Base-by-base conservation (phyloP, 176 grass and related monocot species). In the Alloteropsis semialata region DNA sequence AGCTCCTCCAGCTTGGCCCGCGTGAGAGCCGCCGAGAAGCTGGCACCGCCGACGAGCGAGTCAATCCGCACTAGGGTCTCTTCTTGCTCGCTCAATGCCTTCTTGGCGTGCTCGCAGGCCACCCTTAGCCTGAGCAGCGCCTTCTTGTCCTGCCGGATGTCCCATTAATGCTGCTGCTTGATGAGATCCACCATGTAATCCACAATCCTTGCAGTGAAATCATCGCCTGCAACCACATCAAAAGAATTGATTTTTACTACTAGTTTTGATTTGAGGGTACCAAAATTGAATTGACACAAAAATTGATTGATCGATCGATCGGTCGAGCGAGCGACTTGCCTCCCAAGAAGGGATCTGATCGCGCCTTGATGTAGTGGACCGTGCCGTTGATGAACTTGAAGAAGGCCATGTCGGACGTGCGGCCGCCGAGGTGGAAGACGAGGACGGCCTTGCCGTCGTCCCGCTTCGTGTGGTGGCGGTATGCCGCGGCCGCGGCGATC, bases 71-170 rank as follows among this genome's bases (percentile, higher is more conserved):
- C 62, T 1, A 1, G 10, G 11, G 60, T 63, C 28, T 57, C 8
- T 2, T 56, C 25, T 4, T 24, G 49, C 8, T 55, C 51, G 72
- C 82, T 84, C 62, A 77, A 24, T 5, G 28, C 38, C 73, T 77
- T 84, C 62, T 84, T 84, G 73, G 82, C 82, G 36, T 48, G 49
- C 62, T 84, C 82, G 28, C 82, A 77, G 8, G 49, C 73, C 21
- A 15, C 30, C 49, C 7, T 77, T 21, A 84, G 5, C 22, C 14
- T 46, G 13, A 50, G 34, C 27, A 44, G 36, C 11, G 61, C 72
- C 41, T 18, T 3, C 68, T 16, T 17, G 42, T 71, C 68, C 15
- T 48, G 42, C 25, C 68, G 13, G 2, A 71, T 29, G 24, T 71
- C 25, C 42, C 68, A 32, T 28, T 8, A 14, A 43, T 46, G 42